These are phyloP conservation scores for Wickerhamomyces subpelliculosus DNA, from an alignment of 805 yeast genomes.

Conservation along the genomic window DNA sequence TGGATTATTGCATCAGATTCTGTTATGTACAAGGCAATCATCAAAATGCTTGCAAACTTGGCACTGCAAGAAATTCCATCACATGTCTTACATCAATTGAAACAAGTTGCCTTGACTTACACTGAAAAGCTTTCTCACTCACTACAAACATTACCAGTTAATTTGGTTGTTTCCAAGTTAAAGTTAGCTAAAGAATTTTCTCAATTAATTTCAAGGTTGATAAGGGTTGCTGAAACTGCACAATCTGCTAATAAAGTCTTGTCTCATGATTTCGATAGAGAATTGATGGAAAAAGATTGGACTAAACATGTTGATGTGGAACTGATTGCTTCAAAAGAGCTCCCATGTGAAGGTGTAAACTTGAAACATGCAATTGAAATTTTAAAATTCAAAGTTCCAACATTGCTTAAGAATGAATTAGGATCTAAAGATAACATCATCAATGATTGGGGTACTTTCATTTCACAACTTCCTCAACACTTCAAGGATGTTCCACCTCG, in stretches of 20 bases:
- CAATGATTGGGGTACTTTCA: constrained; percentile 27
- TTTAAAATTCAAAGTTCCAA: constrained; percentile 29
- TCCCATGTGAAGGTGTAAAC: constrained; percentile 38
- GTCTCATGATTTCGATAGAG: constrained; percentile 34
- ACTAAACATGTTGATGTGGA: constrained; percentile 36
- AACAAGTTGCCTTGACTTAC: constrained; percentile 42
- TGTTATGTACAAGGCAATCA: constrained; percentile 46
- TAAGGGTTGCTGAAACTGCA: constrained; percentile 48
- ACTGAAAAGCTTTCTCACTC: constrained; percentile 36
- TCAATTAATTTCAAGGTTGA: constrained; percentile 44
- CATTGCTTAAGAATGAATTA: constrained; percentile 19
- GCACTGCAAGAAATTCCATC: constrained; percentile 52
- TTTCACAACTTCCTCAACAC: constrained; percentile 35
- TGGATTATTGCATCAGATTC: constrained; percentile 71
- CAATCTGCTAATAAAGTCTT: constrained; percentile 42
- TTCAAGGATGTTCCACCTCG: constrained; percentile 50
- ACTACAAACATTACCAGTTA: constrained; percentile 40
- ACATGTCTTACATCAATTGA: constrained; percentile 46
- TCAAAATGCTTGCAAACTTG: constrained; percentile 56
- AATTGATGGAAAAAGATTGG: constrained; percentile 56
- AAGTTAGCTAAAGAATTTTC: constrained; percentile 47
- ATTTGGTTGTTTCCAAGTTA: constrained; percentile 45
- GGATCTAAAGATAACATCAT: constrained; percentile 12
- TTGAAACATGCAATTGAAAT: constrained; percentile 26
- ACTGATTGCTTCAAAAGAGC: constrained; percentile 40